These are phyloP conservation scores for Beauveria varroae DNA, from an alignment of 2,329 filamentous ascomycete genomes.

Conservation along the genomic window DNA sequence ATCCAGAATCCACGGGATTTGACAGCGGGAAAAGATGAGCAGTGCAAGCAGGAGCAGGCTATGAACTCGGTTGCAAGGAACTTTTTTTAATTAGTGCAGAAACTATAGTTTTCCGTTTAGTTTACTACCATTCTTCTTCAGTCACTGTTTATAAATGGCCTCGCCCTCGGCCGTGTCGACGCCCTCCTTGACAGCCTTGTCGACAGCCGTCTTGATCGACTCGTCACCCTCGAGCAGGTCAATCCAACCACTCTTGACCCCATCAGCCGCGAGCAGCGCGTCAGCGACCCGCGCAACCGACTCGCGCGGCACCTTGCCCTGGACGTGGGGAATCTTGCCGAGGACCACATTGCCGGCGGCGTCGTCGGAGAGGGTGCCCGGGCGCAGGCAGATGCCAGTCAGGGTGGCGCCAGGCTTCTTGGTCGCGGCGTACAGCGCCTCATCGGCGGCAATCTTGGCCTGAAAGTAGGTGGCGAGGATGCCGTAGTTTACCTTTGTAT, in stretches of 20 bases:
- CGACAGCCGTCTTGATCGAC: conserved; percentile 38
- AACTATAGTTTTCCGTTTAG: neutral
- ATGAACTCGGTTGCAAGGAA: neutral
- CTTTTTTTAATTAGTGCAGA: neutral
- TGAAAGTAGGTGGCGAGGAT: conserved; percentile 46
- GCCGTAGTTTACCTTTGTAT: conserved; percentile 31
- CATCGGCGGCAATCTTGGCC: conserved; percentile 54
- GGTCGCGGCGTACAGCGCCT: conserved; percentile 43
- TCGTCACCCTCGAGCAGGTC: conserved; percentile 49
- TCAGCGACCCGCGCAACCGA: conserved; percentile 53
- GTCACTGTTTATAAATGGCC: conserved; percentile 20
- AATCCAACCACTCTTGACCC: conserved; percentile 43
- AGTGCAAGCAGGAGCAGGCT: neutral
- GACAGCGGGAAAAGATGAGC: neutral
- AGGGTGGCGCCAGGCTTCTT: conserved; percentile 30
- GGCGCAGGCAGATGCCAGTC: conserved; percentile 46
- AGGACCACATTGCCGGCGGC: conserved; percentile 40
- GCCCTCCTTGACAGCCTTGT: conserved; percentile 39
- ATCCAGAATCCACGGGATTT: neutral
- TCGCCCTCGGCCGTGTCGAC: conserved; percentile 49
- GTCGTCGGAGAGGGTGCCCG: conserved; percentile 41
- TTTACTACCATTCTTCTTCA: neutral
- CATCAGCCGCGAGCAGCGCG: conserved; percentile 43
- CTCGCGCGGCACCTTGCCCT: conserved; percentile 42
- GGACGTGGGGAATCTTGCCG: conserved; percentile 33